A percentile compares a stretch with the other conserved stretches of the same genome.
phyloP scores from a whole-genome alignment of 2,329 filamentous ascomycete species.

The Fusarium kyushuense region DNA sequence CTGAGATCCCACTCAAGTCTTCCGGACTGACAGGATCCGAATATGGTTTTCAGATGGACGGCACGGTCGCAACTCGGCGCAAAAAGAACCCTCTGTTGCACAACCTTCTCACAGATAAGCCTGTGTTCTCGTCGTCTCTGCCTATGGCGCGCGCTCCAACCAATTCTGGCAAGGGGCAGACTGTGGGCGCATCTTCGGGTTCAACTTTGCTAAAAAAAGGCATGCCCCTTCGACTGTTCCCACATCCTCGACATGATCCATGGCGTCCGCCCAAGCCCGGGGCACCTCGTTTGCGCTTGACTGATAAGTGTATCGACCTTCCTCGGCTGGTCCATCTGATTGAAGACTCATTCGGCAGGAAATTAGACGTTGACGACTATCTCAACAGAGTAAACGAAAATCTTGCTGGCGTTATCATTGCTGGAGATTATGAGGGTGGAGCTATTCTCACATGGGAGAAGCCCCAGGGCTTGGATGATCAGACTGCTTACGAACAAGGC shows the following conservation, averaged over 20 bases:
- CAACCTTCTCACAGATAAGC: constrained; percentile 95
- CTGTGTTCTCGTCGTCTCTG: constrained; percentile 89
- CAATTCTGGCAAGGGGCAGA: constrained; percentile 41
- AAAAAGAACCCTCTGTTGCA: constrained; percentile 89
- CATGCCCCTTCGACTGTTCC: constrained; percentile 87
- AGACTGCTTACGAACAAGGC: constrained; percentile 65
- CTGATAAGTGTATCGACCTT: constrained; percentile 85
- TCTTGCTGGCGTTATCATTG: constrained; percentile 92
- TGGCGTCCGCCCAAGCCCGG: constrained; percentile 77
- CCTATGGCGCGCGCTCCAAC: constrained; percentile 74
- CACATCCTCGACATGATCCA: constrained; percentile 74
- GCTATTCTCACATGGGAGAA: constrained; percentile 95
- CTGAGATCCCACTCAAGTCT: constrained; percentile 53
- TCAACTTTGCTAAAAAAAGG: constrained; percentile 92
- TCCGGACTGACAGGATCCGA: constrained; percentile 57
- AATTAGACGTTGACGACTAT: constrained; percentile 86
- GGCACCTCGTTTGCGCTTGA: constrained; percentile 73
- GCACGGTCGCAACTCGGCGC: constrained; percentile 66
- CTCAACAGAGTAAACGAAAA: constrained; percentile 82
- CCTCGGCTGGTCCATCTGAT: constrained; percentile 86
- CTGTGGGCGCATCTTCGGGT: constrained; percentile 48
- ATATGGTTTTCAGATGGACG: constrained; percentile 63
- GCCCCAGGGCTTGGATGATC: constrained; percentile 70
- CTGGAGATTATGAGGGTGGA: constrained; percentile 95
- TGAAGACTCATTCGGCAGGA: constrained; percentile 90